These are phyloP conservation scores for Fusarium longipes DNA, from an alignment of 2,329 filamentous ascomycete genomes.

Conservation along the genomic window DNA sequence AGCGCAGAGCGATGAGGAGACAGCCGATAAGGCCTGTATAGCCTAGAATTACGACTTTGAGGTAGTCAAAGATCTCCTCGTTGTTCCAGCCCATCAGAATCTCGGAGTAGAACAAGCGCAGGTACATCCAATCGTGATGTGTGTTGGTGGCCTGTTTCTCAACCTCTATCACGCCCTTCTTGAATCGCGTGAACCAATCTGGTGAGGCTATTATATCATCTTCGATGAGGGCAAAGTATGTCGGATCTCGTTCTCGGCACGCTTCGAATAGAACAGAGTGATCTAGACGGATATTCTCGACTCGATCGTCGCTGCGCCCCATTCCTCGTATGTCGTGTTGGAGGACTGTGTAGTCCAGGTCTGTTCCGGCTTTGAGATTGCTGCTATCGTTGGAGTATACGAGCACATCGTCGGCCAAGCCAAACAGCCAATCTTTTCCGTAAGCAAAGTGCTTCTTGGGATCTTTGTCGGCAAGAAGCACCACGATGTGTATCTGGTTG, in stretches of 20 bases:
- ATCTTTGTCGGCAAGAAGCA: conserved; percentile 51
- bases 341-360: conserved; percentile 27
- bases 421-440: conserved; percentile 48
- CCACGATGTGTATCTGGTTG: conserved; percentile 48
- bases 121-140: conserved; percentile 50
- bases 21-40: conserved; percentile 41
- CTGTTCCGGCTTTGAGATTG: not conserved
- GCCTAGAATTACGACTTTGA: conserved; percentile 41
- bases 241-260: conserved; percentile 45
- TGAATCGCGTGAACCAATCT: conserved; percentile 50
- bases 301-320: conserved; percentile 45
- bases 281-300: conserved; percentile 51
- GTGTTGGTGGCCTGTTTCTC: conserved; percentile 38
- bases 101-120: conserved; percentile 55
- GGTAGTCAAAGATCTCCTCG: conserved; percentile 50
- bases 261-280: conserved; percentile 50
- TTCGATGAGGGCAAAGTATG: conserved; percentile 53
- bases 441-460: conserved; percentile 49
- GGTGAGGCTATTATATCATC: conserved; percentile 53
- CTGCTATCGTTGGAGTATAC: conserved; percentile 41
- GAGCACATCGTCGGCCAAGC: conserved; percentile 50
- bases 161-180: conserved; percentile 45
- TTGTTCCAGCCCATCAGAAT: conserved; percentile 54
- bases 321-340: conserved; percentile 40
- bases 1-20: conserved; percentile 21